Evolutionary conservation across 2,329 filamentous ascomycete genomes (phyloP), one percentile per base, ranked within the genome.

Genomic region (Thielaviopsis punctulata): DNA sequence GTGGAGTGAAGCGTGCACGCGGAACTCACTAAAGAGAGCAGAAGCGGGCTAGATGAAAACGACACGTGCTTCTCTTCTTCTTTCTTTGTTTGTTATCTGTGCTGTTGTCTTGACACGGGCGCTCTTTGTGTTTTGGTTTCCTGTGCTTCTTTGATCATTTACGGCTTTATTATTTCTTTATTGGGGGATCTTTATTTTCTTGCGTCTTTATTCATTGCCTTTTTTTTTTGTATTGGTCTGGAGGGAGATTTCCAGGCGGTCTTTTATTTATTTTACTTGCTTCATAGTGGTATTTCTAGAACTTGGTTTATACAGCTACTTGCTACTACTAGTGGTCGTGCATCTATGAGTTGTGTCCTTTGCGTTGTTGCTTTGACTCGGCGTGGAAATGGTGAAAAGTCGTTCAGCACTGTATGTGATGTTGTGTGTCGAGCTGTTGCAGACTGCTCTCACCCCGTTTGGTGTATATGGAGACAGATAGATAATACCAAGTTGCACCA

Each of bases 1-100:
- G 62, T 18, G 68, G 68, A 19, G 67, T 66, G 3, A 71, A 71
- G 61, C 61, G 69, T 54, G 65, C 67, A 3, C 62, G 68, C 33
- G 68, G 68, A 55, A 65, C 64, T 21, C 66, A 68, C 44, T 68
- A 59, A 62, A 55, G 36, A 44, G 12, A 30, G 15, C 43, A 27
- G 22, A n/a, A 23, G 44, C 13, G 1, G n/a, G 22, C 39, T 36
- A 15, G 45, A 43, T 27, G 12, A 23, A 43, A 25, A 52, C 12
- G 44, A n/a, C 7, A 48, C 23, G 2, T 47, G 25, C 36, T 30
- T 19, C 33, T 4, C 36, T 30, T 25, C 18, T 36, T 18, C 36
- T 21, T 49, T 21, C 21, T 36, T 48, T 22, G 23, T 15, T 49
- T 30, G 1, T 22, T 49, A 18, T 15, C 46, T 24, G 27, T 8